Evolutionary conservation across 768 basidiomycete genomes (phyloP), one percentile per base, ranked within the genome.

Genomic region (Russula earlei): DNA sequence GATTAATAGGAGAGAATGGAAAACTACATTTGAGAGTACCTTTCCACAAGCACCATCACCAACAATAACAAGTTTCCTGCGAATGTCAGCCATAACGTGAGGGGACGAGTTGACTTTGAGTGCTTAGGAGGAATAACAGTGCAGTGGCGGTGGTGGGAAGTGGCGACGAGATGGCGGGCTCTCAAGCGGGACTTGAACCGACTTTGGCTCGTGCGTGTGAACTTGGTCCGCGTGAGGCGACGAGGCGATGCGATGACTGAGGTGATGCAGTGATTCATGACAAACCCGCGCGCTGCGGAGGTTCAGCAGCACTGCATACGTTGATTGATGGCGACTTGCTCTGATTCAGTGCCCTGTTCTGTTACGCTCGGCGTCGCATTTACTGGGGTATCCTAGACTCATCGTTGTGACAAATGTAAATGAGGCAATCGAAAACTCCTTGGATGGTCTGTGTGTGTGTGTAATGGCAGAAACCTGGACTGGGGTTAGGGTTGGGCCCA

Each of bases 31-130:
- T 25, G 20, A 17, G 22, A 27, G 48, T 37, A 88, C 88, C 87
- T 93, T 92, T 75, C 91, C 91, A 66, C 91, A 94, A 73, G 91
- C 91, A 81, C 93, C 93, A 77, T 95, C 93, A 71, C 94, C 94
- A 64, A 98, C 94, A 72, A 97, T 96, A 71, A 98, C 94, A 66
- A 98, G 85, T 75, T 98, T 98, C 74, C 93, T 87, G 75, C 94
- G 83, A 74, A 97, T 95, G 78, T 96, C 94, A 70, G 92, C 85
- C 93, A 97, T 97, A 37, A 48, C 60, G 42, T 33, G 27, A 55
- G 25, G 44, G 33, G 29, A n/a, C n/a, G n/a, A n/a, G n/a, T n/a
- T n/a, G 20, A 55, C 43, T 41, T 50, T 42, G 27, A 24, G 29
- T 57, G 55, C 25, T 49, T 57, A 57, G 52, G 49, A 46, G 58